phyloP scores from a whole-genome alignment of 1,139 yeast species.

The Candida labiduridarum region DNA sequence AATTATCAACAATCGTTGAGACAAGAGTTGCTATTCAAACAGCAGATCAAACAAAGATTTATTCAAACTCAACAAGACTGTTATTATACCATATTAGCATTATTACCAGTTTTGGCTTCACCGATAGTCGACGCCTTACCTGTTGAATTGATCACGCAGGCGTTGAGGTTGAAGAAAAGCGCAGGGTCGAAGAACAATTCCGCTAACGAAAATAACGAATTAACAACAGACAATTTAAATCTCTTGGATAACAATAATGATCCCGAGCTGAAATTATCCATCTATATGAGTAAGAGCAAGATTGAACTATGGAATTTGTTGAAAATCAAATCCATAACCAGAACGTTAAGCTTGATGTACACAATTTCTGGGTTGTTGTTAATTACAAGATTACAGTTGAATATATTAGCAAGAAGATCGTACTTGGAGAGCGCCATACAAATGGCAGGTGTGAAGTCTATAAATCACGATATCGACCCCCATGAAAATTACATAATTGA shows the following conservation, averaged over 20 bases:
- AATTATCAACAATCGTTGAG: conserved; percentile 69
- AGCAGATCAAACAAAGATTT: conserved; percentile 74
- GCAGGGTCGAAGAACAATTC: conserved; percentile 10
- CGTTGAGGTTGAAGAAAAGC: conserved; percentile 62
- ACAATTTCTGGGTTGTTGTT: conserved; percentile 69
- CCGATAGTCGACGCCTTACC: conserved; percentile 67
- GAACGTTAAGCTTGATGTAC: conserved; percentile 74
- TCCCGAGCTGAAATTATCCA: conserved; percentile 29
- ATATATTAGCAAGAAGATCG: conserved; percentile 83
- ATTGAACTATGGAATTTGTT: conserved; percentile 84
- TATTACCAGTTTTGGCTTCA: conserved; percentile 73
- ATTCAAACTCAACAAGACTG: conserved; percentile 94
- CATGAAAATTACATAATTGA: conserved; percentile 58
- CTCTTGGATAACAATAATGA: conserved; percentile 33
- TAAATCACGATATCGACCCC: conserved; percentile 21
- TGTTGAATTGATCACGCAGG: conserved; percentile 74
- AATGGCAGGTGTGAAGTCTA: conserved; percentile 51
- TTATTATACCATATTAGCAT: conserved; percentile 77
- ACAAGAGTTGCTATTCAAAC: conserved; percentile 78
- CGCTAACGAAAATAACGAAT: conserved; percentile 29
- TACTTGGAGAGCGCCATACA: conserved; percentile 78
- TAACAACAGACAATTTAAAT: conserved; percentile 45
- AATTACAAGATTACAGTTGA: conserved; percentile 81
- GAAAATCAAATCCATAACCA: conserved; percentile 72
- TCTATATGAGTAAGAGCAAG: conserved; percentile 53